These are phyloP conservation scores for Colletotrichum somersetense DNA, from an alignment of 2,329 filamentous ascomycete species.

Conservation along the genomic window DNA sequence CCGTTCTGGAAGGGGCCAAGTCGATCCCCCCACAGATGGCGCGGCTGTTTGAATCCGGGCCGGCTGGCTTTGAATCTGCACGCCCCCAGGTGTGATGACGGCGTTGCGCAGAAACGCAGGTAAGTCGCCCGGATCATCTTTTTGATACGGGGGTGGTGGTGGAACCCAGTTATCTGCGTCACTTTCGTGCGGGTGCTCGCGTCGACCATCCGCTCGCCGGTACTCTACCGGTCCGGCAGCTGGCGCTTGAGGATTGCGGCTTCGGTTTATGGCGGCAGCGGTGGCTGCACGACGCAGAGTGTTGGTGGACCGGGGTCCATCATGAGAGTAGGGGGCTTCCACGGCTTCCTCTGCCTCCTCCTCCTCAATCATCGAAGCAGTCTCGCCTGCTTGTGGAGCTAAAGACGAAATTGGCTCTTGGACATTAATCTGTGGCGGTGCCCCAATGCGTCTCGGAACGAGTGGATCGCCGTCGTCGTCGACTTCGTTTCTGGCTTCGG, in stretches of 20 bases:
- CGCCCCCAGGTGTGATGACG: slow-evolving; percentile 54
- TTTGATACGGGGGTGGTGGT: slow-evolving; percentile 83
- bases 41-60: slow-evolving; percentile 43
- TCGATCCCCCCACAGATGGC: slow-evolving; percentile 33
- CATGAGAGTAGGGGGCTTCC: slow-evolving; percentile 80
- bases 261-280: slow-evolving; percentile 80
- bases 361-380: slow-evolving; percentile 63
- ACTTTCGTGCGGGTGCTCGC: slow-evolving; percentile 85
- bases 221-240: slow-evolving; percentile 70
- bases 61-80: slow-evolving; percentile 44
- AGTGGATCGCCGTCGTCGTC: slow-evolving; percentile 64
- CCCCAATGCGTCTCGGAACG: slow-evolving; percentile 62
- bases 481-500: slow-evolving; percentile 34
- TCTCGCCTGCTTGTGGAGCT: slow-evolving; percentile 56
- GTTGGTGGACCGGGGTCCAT: slow-evolving; percentile 76
- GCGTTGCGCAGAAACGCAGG: slow-evolving; percentile 68
- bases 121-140: slow-evolving; percentile 70
- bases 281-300: slow-evolving; percentile 80
- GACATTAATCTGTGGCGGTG: slow-evolving; percentile 47
- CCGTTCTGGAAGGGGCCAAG: slow-evolving; percentile 35
- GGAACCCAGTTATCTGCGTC: slow-evolving; percentile 92
- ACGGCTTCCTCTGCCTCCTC: slow-evolving; percentile 69
- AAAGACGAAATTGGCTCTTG: slow-evolving; percentile 26
- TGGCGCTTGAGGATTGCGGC: slow-evolving; percentile 71
- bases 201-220: slow-evolving; percentile 75